Evolutionary conservation across 2,329 filamentous ascomycete species (phyloP).

Genomic region (Ophiostoma populinum): DNA sequence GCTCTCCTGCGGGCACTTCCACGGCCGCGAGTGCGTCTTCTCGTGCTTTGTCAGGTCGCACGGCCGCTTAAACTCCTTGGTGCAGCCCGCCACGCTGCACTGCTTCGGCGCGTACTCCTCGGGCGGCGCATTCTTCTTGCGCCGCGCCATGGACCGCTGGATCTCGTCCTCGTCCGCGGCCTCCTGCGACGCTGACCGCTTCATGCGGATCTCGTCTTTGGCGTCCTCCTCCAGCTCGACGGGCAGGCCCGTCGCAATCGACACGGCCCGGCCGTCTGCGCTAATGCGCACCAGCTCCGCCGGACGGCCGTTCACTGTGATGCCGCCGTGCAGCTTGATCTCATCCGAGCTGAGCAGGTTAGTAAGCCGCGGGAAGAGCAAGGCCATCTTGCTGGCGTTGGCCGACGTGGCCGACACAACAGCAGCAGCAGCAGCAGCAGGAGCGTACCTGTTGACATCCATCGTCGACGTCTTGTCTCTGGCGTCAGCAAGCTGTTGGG

Average conservation of each 20-base stretch:
- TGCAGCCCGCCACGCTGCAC: slow-evolving; percentile 59
- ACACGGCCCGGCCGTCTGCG: slow-evolving; percentile 64
- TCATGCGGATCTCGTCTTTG: slow-evolving; percentile 35
- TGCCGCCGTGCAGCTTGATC: slow-evolving; percentile 64
- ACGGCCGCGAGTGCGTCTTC: slow-evolving; percentile 91
- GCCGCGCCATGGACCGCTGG: slow-evolving; percentile 82
- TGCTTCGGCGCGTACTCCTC: slow-evolving; percentile 68
- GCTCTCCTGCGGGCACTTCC: slow-evolving; percentile 67
- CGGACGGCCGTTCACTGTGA: slow-evolving; percentile 65
- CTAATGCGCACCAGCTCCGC: slow-evolving; percentile 71
- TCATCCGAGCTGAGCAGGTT: slow-evolving; percentile 35
- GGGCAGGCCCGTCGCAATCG: slow-evolving; percentile 51
- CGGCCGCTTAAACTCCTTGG: slow-evolving; percentile 89
- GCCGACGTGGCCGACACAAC: too few species aligned
- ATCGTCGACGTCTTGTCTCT: slow-evolving; percentile 33
- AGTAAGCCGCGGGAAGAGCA: slow-evolving; percentile 7
- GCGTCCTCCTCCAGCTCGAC: slow-evolving; percentile 36
- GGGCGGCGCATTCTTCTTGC: slow-evolving; percentile 80
- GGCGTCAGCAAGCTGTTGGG: slow-evolving; percentile 60
- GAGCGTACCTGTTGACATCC: slow-evolving; percentile 39
- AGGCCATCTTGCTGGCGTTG: slow-evolving; percentile 7
- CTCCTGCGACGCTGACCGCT: slow-evolving; percentile 51
- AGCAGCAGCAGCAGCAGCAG: not conserved
- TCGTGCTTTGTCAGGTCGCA: slow-evolving; percentile 96
- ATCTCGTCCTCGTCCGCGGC: slow-evolving; percentile 67